Evolutionary conservation across 441 rosid genomes (phyloP), one percentile per base, ranked within the genome.

Genomic region (Pelargonium citronellum): DNA sequence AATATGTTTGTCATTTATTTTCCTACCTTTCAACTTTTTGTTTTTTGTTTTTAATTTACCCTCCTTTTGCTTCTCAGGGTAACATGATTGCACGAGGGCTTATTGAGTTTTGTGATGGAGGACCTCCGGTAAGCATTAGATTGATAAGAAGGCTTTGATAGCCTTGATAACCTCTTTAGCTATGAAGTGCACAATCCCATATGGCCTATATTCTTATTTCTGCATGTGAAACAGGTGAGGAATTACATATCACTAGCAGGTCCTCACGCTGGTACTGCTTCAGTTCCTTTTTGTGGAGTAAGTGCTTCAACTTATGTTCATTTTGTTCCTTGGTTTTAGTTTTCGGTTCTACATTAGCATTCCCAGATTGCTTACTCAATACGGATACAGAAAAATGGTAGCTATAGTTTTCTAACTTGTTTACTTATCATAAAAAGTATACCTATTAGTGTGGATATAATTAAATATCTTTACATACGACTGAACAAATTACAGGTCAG

Each of bases 181-280:
- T n/a, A n/a, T 16, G 15, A 51, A 51, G 15, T n/a, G 3, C 7
- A 5, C 16, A 2, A 51, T 51, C 58, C 58, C 16, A 51, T 51
- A 16, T 49, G 57, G 16, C 58, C 2, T 13, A 51, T n/a, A 51
- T 51, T 51, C 58, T 51, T 51, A 51, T 51, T 51, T 51, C 58
- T 51, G n/a, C n/a, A 47, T 51, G 58, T 51, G 19, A 51, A 64
- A 83, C 85, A 90, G 87, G 90, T 94, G 43, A 81, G 77, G 78
- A 94, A 89, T 80, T 89, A 79, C 77, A 72, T 91, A 76, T 91
- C 95, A 20, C 79, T 90, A 60, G 99, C 79, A 57, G 99, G 99
- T 69, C 97, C 95, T 64, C 97, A 91, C 83, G 95, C 96, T 73
- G 97, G 99, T n/a, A 84, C 90, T 68, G 92, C 97, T 65, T 86